Conservation (phyloP, 2,329 filamentous ascomycete species). For the Parasarocladium wereldwijsianum region DNA sequence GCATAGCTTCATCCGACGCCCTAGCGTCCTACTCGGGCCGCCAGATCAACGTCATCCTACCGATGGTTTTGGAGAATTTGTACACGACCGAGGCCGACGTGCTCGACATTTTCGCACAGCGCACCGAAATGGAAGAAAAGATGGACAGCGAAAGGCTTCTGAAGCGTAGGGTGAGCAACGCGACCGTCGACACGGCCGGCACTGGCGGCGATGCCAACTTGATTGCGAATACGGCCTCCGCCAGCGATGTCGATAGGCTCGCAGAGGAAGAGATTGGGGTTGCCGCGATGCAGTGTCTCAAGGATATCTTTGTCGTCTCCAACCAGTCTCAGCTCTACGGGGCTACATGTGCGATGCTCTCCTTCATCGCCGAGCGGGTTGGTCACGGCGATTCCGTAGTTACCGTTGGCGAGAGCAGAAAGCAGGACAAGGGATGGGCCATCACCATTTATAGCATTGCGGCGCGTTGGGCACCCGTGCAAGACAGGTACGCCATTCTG, state of each 20-base stretch:
- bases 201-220: conserved; percentile 50
- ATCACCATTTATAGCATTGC: conserved; percentile 68
- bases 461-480: conserved; percentile 79
- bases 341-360: conserved; percentile 59
- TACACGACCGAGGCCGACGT: conserved; percentile 61
- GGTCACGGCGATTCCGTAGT: conserved; percentile 38
- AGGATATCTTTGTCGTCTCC: conserved; percentile 70
- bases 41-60: conserved; percentile 66
- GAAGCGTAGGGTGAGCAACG: conserved; percentile 61
- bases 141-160: conserved; percentile 47
- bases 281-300: conserved; percentile 71
- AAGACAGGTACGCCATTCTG: conserved; percentile 84
- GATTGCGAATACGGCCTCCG: conserved; percentile 63
- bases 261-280: conserved; percentile 82
- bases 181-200: conserved; percentile 53
- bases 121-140: conserved; percentile 54
- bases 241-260: conserved; percentile 74
- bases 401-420: conserved; percentile 24
- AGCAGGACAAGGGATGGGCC: conserved; percentile 54
- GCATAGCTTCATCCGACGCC: conserved; percentile 65
- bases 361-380: conserved; percentile 54
- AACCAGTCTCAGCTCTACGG: conserved; percentile 69
- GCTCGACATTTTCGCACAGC: conserved; percentile 51
- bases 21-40: conserved; percentile 60
- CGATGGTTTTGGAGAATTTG: conserved; percentile 75